Evolutionary conservation across 768 basidiomycete genomes (phyloP).

Genomic region (Xerocomus potaroensis): DNA sequence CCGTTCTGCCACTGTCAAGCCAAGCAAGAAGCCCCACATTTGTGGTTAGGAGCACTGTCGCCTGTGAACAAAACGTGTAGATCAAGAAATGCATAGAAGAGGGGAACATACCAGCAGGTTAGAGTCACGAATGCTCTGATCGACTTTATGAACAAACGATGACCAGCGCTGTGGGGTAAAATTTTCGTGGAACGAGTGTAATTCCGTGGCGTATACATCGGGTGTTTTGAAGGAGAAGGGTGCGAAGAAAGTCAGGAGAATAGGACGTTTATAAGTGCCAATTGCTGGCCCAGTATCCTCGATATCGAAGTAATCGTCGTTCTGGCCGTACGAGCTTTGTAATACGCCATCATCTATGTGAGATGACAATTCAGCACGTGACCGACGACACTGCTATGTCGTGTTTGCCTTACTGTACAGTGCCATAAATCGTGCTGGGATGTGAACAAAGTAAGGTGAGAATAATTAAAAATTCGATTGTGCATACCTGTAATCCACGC

Average conservation of each 20-base stretch:
- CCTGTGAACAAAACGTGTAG: conserved; percentile 7
- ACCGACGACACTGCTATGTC: not conserved
- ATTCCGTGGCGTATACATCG: conserved; percentile 26
- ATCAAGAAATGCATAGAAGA: not conserved
- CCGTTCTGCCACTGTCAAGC: conserved; percentile 1
- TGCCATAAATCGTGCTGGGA: conserved; percentile 27
- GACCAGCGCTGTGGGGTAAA: conserved; percentile 27
- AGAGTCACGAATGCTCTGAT: conserved; percentile 30
- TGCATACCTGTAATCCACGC: conserved; percentile 27
- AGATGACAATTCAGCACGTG: not conserved
- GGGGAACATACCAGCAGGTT: conserved; percentile 22
- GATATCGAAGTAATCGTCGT: conserved; percentile 31
- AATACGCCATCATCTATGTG: conserved; percentile 24
- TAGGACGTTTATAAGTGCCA: conserved; percentile 18
- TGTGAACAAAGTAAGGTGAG: conserved; percentile 1
- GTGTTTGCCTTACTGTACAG: conserved; percentile 23
- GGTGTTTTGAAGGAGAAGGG: conserved; percentile 25
- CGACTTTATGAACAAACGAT: conserved; percentile 28
- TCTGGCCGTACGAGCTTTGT: conserved; percentile 29
- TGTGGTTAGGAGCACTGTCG: conserved; percentile 27
- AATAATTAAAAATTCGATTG: not conserved
- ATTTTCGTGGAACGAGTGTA: conserved; percentile 25
- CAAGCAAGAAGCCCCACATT: conserved; percentile 24
- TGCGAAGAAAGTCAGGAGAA: conserved; percentile 16
- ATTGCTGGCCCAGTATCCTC: conserved; percentile 11